These are phyloP conservation scores for Viola odorata DNA, from an alignment of 345 rosid genomes.

Conservation along the genomic window DNA sequence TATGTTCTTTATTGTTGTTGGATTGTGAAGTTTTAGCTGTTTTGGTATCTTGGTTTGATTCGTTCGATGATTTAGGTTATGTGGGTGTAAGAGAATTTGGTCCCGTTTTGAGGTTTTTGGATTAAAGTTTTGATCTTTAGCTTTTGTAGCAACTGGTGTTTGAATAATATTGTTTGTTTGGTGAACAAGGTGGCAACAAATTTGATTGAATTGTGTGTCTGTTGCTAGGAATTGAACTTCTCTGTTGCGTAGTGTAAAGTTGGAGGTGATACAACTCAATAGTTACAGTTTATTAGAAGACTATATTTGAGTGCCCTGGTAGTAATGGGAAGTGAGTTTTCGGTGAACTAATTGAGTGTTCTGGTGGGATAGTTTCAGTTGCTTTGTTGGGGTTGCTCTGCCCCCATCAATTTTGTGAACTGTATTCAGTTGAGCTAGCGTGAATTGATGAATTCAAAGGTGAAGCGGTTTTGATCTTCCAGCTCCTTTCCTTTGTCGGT, in stretches of 20 bases:
- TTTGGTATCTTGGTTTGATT: conserved; percentile 15
- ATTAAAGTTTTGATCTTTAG: conserved; percentile 7
- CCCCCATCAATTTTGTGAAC: conserved; percentile 4
- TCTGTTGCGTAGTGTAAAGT: neutral
- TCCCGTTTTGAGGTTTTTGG: conserved; percentile 7
- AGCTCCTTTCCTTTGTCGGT: neutral
- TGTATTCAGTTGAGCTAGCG: conserved; percentile 8
- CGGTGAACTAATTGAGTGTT: neutral
- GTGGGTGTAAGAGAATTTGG: conserved; percentile 16
- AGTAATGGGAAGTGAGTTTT: conserved; percentile 4
- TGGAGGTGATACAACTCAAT: neutral
- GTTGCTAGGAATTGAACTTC: conserved; percentile 6
- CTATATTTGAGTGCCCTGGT: conserved; percentile 2
- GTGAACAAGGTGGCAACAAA: conserved; percentile 4
- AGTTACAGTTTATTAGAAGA: conserved; percentile 3
- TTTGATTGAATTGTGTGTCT: conserved; percentile 5
- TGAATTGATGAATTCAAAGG: neutral
- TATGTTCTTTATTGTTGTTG: neutral
- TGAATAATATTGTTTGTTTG: neutral
- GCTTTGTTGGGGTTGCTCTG: conserved; percentile 1
- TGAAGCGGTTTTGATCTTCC: conserved; percentile 2
- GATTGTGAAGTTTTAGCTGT: conserved; percentile 4
- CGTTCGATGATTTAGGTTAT: conserved; percentile 19
- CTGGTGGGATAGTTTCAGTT: conserved; percentile 1
- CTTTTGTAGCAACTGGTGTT: conserved; percentile 1